These are phyloP conservation scores for Candida hispaniensis DNA, from an alignment of 805 yeast genomes.

Conservation along the genomic window DNA sequence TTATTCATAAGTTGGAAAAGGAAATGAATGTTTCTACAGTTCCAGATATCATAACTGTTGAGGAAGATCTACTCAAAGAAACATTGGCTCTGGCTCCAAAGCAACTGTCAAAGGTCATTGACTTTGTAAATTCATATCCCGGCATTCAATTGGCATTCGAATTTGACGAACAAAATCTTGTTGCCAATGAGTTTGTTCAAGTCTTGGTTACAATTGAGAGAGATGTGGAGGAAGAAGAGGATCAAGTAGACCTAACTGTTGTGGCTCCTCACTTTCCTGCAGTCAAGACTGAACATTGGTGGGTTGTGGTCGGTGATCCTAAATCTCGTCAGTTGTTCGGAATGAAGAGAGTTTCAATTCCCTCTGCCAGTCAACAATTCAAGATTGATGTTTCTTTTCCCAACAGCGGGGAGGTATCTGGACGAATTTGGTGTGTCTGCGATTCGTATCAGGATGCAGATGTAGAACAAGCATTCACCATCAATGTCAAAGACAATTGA, in stretches of 20 bases:
- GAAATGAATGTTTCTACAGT: slow-evolving; percentile 54
- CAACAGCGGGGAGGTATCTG: slow-evolving; percentile 45
- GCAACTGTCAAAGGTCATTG: slow-evolving; percentile 49
- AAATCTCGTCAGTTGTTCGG: slow-evolving; percentile 53
- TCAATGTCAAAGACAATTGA: no score
- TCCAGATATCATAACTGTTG: slow-evolving; percentile 63
- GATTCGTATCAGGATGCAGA: slow-evolving; percentile 92
- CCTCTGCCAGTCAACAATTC: slow-evolving; percentile 42
- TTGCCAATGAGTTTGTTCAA: slow-evolving; percentile 39
- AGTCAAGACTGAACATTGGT: slow-evolving; percentile 63
- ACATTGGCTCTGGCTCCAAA: slow-evolving; percentile 15
- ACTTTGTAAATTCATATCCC: slow-evolving; percentile 84
- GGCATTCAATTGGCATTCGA: slow-evolving; percentile 60
- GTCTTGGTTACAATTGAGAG: slow-evolving; percentile 33
- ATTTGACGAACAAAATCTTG: slow-evolving; percentile 33
- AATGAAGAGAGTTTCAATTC: slow-evolving; percentile 51
- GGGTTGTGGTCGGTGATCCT: slow-evolving; percentile 74
- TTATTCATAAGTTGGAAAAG: slow-evolving; percentile 46
- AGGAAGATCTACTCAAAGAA: slow-evolving; percentile 42
- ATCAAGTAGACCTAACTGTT: slow-evolving; percentile 43
- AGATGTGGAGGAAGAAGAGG: slow-evolving; percentile 63
- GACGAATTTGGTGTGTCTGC: slow-evolving; percentile 77
- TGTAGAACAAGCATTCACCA: slow-evolving; percentile 54
- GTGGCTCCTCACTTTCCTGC: slow-evolving; percentile 50
- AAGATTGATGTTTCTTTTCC: slow-evolving; percentile 49